Evolutionary conservation across 2,329 filamentous ascomycete genomes (phyloP).

Genomic region (Coccinonectria pachysandricola): DNA sequence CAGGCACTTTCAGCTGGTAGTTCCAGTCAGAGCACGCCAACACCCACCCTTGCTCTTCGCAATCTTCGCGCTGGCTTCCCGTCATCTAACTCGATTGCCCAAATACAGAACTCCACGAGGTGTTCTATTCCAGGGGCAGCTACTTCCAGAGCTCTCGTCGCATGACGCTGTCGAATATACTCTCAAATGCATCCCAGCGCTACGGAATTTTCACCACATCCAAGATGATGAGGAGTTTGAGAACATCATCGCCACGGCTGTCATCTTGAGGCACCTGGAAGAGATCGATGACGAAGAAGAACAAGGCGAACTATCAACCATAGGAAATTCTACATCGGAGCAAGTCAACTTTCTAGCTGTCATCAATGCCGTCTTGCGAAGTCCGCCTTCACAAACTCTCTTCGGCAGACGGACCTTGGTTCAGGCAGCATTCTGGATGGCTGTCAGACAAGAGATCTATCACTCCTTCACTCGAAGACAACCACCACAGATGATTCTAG

Average conservation of each 20-base stretch:
- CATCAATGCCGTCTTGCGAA: slow-evolving; percentile 29
- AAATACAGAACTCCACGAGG: slow-evolving; percentile 27
- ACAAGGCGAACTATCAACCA: slow-evolving; percentile 1
- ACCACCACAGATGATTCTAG: slow-evolving; percentile 27
- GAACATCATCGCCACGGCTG: slow-evolving; percentile 30
- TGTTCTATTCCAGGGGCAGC: slow-evolving; percentile 28
- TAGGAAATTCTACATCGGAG: slow-evolving; percentile 7
- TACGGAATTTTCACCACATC: slow-evolving; percentile 26
- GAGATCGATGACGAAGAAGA: slow-evolving; percentile 31
- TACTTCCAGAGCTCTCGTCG: slow-evolving; percentile 23
- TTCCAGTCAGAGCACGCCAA: slow-evolving; percentile 23
- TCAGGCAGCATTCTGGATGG: slow-evolving; percentile 32
- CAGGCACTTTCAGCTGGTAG: slow-evolving; percentile 29
- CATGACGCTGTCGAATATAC: slow-evolving; percentile 32
- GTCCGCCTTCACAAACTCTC: slow-evolving; percentile 26
- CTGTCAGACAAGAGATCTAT: slow-evolving; percentile 30
- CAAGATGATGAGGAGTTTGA: slow-evolving; percentile 29
- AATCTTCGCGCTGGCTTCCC: slow-evolving; percentile 30
- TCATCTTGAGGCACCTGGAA: slow-evolving; percentile 30
- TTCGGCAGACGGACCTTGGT: slow-evolving; percentile 26
- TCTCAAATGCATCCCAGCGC: slow-evolving; percentile 28
- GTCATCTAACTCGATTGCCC: slow-evolving; percentile 28
- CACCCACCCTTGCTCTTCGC: slow-evolving; percentile 29
- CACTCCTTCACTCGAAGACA: slow-evolving; percentile 29
- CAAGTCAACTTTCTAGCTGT: slow-evolving; percentile 31